Evolutionary conservation across 495 filamentous ascomycete species (phyloP), one percentile per base, ranked within the genome.

Genomic region (Aspergillus olivimuriae): DNA sequence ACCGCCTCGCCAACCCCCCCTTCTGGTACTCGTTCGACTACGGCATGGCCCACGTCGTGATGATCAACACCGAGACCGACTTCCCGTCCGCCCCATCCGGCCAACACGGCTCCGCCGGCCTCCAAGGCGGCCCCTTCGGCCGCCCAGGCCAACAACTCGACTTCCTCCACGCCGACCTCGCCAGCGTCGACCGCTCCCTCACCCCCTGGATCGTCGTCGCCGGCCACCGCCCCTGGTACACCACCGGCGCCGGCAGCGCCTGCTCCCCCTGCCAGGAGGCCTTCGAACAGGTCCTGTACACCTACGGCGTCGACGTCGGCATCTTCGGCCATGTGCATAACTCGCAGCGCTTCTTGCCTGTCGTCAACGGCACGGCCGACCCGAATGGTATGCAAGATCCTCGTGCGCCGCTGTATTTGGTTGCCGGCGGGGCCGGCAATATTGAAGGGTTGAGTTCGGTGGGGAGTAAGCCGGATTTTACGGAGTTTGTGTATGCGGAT

Each of bases 11-110:
- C 3, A 72, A 76, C 21, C 78, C 78, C 1, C 78, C 78, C 1
- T 81, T 81, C 62, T 81, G 77, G 77, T 81, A 78, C 57, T 79
- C 76, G 0, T 81, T 81, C 56, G 76, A 81, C 37, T 78, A 80
- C 61, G 77, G 77, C 48, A 74, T 78, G 69, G 66, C 65, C 4
- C 77, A 81, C 59, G 55, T 75, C 39, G 59, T 68, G 28, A 74
- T 76, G 73, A 68, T 79, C 55, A 61, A 80, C 63, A 78, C 72
- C 1, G 74, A 80, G 35, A 79, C 77, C 15, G 76, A 79, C 50
- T 70, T 78, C 37, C 51, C 60, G 16, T 41, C 61, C 35, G 71
- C 66, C 0, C 64, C 65, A 0, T 68, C 66, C 2, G 74, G 73
- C 0, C 63, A 61, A 0, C 69, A 61, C 1, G 75, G 75, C 0